A percentile compares a stretch with the other conserved stretches of the same genome.
These are phyloP conservation scores for Leptomonas seymouri DNA, from an alignment of 208 protist species.

Conservation along the genomic window DNA sequence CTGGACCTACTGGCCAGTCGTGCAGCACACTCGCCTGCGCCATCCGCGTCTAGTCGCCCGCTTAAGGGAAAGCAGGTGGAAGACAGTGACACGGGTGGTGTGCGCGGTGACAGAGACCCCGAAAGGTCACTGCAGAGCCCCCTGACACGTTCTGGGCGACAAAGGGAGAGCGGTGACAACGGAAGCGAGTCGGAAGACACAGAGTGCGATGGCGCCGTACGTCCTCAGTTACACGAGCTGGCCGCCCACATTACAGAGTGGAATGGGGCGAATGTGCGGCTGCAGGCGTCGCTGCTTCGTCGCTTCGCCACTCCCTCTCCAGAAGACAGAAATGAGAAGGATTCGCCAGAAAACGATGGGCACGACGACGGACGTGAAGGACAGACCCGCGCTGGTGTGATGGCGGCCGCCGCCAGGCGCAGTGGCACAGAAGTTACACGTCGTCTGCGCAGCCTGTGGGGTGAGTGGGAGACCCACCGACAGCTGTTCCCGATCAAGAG, in stretches of 20 bases:
- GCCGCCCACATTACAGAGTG: constrained; percentile 20
- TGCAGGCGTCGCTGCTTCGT: constrained; percentile 27
- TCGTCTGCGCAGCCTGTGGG: constrained; percentile 22
- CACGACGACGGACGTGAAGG: constrained; percentile 1
- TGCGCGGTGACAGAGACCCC: neutral
- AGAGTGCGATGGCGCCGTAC: neutral
- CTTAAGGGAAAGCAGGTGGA: neutral
- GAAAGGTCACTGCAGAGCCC: neutral
- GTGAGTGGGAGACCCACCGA: constrained; percentile 24
- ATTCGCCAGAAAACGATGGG: neutral
- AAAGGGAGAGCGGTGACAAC: neutral
- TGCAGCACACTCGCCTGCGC: neutral
- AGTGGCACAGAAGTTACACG: constrained; percentile 16
- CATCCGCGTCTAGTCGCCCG: neutral
- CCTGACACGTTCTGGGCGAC: neutral
- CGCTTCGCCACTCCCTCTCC: constrained; percentile 12
- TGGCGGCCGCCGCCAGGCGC: neutral
- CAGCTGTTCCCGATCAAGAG: neutral
- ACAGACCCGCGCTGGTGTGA: neutral
- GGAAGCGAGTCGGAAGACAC: neutral
- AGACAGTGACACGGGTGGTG: neutral
- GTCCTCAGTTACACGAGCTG: constrained; percentile 14
- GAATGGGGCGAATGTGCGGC: constrained; percentile 11
- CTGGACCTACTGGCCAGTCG: constrained; percentile 6
- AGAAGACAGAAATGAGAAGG: neutral